Evolutionary conservation across 2,329 filamentous ascomycete species (phyloP), one percentile per base, ranked within the genome.

Genomic region (Hymenoscyphus salicellus): DNA sequence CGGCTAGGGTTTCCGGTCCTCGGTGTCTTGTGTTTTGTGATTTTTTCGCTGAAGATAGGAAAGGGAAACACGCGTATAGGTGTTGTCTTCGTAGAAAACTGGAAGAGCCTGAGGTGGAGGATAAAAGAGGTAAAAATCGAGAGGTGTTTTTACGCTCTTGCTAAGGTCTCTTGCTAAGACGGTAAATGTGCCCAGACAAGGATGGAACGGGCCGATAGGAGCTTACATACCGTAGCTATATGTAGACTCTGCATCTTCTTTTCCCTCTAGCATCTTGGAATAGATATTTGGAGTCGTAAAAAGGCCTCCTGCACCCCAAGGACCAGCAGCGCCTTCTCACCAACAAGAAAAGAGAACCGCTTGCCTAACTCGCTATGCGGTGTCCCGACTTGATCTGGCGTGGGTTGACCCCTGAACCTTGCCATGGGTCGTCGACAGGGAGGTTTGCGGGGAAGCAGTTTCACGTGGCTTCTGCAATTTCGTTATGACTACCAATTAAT

Each of bases 401-500:
- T 20, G 20, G 23, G 10, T 7, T 26, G 46, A 52, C 20, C 46
- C 46, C n/a, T 52, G 46, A 52, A 3, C 46, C 8, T 52, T 52
- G n/a, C 20, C 46, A 11, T 52, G 46, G 46, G 20, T 23, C 6
- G n/a, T 4, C 11, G 46, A 52, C 46, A 52, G 20, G 46, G 46
- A 52, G 20, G 46, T 52, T 52, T 52, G 46, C 46, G 46, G 46
- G 46, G 46, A 52, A 52, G 46, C 46, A 52, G 46, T 52, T 52
- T 52, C 46, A 52, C 46, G 46, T 52, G 46, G 46, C 46, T 52
- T 28, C 46, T 26, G 20, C 20, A 52, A 52, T 52, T 52, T 52
- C 46, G 46, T 52, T 52, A 52, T 23, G 46, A 52, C 46, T 52
- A 52, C 20, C 46, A 52, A 52, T 52, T 52, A 52, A 52, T 52